These are phyloP conservation scores for Tylopilus vinaceipallidus DNA, from an alignment of 768 basidiomycete genomes.

Conservation along the genomic window DNA sequence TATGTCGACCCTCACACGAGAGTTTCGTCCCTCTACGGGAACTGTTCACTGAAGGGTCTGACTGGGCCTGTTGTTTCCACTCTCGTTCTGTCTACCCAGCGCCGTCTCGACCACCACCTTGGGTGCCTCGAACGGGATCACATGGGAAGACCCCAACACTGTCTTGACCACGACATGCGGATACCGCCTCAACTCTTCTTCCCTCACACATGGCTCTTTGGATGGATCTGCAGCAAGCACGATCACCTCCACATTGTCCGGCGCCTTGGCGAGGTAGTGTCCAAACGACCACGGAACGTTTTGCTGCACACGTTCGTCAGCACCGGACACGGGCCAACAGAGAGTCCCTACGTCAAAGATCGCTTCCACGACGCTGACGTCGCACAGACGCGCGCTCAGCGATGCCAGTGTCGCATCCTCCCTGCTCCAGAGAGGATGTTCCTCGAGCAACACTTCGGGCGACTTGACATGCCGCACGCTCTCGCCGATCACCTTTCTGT, in stretches of 20 bases:
- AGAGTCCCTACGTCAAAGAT: conserved; percentile 11
- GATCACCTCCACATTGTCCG: conserved; percentile 9
- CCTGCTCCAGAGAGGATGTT: not conserved
- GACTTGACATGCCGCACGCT: not conserved
- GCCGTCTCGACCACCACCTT: conserved; percentile 12
- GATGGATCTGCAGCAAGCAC: conserved; percentile 16
- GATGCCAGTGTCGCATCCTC: conserved; percentile 1
- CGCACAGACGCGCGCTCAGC: conserved; percentile 1
- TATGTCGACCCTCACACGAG: too few relatives aligned
- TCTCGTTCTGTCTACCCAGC: too few relatives aligned
- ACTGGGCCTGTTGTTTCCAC: too few relatives aligned
- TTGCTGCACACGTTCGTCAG: conserved; percentile 13
- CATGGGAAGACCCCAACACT: conserved; percentile 12
- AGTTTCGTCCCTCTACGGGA: too few relatives aligned
- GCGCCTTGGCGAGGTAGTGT: conserved; percentile 1
- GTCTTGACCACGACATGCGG: conserved; percentile 1
- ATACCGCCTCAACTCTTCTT: conserved; percentile 5
- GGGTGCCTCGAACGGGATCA: conserved; percentile 15
- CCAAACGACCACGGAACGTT: conserved; percentile 24
- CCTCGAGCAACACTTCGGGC: not conserved
- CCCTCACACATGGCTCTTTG: not conserved
- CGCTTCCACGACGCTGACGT: conserved; percentile 5
- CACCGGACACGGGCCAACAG: not conserved
- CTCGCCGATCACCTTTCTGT: not conserved
- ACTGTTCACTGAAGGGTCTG: too few relatives aligned